Base-by-base conservation (phyloP, 169 alveolate genomes). In the Plasmodium vivax region DNA sequence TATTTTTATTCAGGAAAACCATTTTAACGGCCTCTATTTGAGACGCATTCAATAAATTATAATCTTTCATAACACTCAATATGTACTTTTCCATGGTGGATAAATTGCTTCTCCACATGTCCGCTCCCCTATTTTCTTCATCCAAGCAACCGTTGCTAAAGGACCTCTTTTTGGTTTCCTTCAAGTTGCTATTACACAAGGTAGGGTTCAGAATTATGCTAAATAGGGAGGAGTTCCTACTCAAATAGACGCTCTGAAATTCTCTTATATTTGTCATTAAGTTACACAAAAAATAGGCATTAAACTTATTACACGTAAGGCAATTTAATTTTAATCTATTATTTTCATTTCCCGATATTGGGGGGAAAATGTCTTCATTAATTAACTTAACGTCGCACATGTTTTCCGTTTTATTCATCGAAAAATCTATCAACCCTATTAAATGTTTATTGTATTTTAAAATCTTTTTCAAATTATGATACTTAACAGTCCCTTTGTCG, bases 1-100 rank as follows among this genome's bases (percentile, higher is more conserved):
- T 75, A 87, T 87, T 87, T 80, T 90, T 90, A 81, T 90, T 90
- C 81, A 68, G 73, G 32, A 90, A 82, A 81, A 90, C 91, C 83
- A 90, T 80, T 90, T 90, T 90, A 16, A 90, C 92, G 27, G 94
- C 94, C 36, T 90, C 91, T 19, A 90, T 81, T 80, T 90, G 94
- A 8, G 94, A 90, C 38, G 62, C 84, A 58, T 90, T 90, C 81
- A 90, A 81, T 27, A 81, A 80, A 81, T 81, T 79, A 30, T 80
- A 82, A 14, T 38, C 51, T 14, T 45, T 82, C 81, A 90, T 68
- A 80, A 14, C 73, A 27, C 81, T 30, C 56, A 90, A 68, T 81
- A 90, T 79, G 3, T 16, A 32, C 73, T 81, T 90, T 82, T 90
- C 94, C 43, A 45, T n/a, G 34, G 7, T 41, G 12, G 83, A 19